Base-by-base conservation (phyloP, 2,329 filamentous ascomycete species). In the Coniosporium tulheliwenetii region DNA sequence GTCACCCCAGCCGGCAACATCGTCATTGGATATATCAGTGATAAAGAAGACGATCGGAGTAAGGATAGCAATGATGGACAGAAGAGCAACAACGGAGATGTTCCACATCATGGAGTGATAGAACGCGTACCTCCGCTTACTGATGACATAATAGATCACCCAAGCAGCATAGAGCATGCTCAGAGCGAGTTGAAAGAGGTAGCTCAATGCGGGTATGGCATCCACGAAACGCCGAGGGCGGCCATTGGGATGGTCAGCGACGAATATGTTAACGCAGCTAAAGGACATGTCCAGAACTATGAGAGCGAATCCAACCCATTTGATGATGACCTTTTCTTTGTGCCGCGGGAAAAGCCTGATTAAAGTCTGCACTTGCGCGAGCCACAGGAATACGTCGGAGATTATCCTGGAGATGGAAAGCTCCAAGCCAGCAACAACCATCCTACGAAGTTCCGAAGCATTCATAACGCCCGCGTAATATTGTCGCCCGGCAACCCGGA, bases 261-360 rank as follows among this genome's bases (percentile, higher is more conserved):
- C 59, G 54, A 96, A 96, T 52, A 83, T 91, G 66, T 95, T 93
- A 43, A 96, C 73, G 38, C 82, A 85, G 53, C 82, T 87, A 59
- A 98, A 98, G 9, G 87, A 77, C 36, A 89, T 79, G 56, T 96
- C 89, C 44, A 95, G 71, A 0, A 85, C 75, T 53, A 98, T 95
- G 43, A 98, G 73, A 2, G 82, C 86, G 56, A 96, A 95, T 1
- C 89, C 91, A 12, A 89, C 85, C 89, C 89, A 98, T 64, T 96
- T 96, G 64, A 98, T 98, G 49, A 96, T 84, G 40, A 96, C 79
- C 63, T 96, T 96, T 63, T 98, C 91, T 54, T 93, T 84, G 55
- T 96, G 89, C 30, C 91, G 84, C 7, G 91, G 91, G 51, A 98
- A 98, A 1, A 98, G 70, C 40, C 91, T 81, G 50, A 96, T 96